Evolutionary conservation across 768 basidiomycete genomes (phyloP), one percentile per base, ranked within the genome.

Genomic region (Arthromyces matolae): DNA sequence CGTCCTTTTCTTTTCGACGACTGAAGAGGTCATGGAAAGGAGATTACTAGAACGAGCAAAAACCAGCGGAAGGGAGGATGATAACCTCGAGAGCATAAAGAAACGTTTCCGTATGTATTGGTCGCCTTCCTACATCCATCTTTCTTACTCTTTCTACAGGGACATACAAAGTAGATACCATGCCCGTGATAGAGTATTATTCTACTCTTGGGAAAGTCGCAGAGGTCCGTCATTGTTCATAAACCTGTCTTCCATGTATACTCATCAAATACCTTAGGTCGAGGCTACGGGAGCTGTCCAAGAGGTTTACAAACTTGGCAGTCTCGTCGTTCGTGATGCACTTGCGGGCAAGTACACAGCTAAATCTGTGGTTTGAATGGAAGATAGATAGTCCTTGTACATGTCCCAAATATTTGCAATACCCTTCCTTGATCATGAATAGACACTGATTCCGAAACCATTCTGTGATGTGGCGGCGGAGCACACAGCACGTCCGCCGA

Each of bases 1-100:
- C 48, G 88, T 94, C 25, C 69, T 99, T 41, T 96, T 88, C 76
- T 92, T 89, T 68, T 75, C 80, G 7, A 93, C 93, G 8, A 84
- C 89, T 12, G 86, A 98, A 62, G 80, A 89, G 39, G 84, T 93
- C 54, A 90, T 98, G 86, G 76, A 87, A 23, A 66, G 75, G 53
- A 88, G 96, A 44, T 74, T 99, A 49, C 75, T 94, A 42, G 86
- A 93, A 65, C 83, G 96, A 19, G 86, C 86, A 20, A 86, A 97
- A 75, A 98, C 94, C 0, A 91, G 88, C 46, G 95, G 96, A 13
- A 77, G 96, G 12, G 94, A 93, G 60, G 96, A 99, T 59, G 96
- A 99, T 64, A 99, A 99, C 62, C 73, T 72, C 10, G 92, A 95
- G 65, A 92, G 84, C 64, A 95, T 99, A 69, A 86, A 80, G 71